A percentile compares a stretch with the other conserved stretches of the same genome.
phyloP scores from a whole-genome alignment of 176 grass and related monocot species.

The Lolium multiflorum region DNA sequence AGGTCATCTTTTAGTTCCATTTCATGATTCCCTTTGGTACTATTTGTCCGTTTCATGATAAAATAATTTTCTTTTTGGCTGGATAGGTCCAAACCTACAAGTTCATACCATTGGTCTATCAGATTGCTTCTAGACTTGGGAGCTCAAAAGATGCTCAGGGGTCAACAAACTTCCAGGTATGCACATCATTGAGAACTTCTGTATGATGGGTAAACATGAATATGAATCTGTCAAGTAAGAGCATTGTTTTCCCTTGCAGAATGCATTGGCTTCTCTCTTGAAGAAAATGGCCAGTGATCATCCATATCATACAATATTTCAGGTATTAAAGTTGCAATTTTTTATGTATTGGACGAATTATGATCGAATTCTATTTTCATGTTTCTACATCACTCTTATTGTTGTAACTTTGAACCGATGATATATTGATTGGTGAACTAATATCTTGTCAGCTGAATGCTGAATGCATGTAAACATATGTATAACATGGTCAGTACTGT shows the following conservation, averaged over 20 bases:
- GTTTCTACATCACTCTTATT: background rate
- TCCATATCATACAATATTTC: conserved; percentile 96
- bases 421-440: background rate
- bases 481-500: conserved; percentile 20
- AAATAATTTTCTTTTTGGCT: conserved; percentile 40
- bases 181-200: conserved; percentile 15
- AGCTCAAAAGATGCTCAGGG: conserved; percentile 84
- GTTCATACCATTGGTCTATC: conserved; percentile 95
- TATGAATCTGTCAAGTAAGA: conserved; percentile 31
- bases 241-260: conserved; percentile 50
- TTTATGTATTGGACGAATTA: background rate
- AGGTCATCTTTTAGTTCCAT: conserved; percentile 50
- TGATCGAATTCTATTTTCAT: conserved; percentile 13
- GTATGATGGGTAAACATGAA: conserved; percentile 14
- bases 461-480: conserved; percentile 6
- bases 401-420: background rate
- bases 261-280: conserved; percentile 84
- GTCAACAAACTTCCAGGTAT: conserved; percentile 85
- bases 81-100: conserved; percentile 84
- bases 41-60: conserved; percentile 36
- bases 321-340: conserved; percentile 56
- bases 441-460: background rate
- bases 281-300: conserved; percentile 98
- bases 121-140: conserved; percentile 98
- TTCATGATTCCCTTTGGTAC: conserved; percentile 31